Percentiles rank a stretch among this genome's conserved stretches.
Conservation (phyloP, 805 yeast species). For the Barnettozyma californica region DNA sequence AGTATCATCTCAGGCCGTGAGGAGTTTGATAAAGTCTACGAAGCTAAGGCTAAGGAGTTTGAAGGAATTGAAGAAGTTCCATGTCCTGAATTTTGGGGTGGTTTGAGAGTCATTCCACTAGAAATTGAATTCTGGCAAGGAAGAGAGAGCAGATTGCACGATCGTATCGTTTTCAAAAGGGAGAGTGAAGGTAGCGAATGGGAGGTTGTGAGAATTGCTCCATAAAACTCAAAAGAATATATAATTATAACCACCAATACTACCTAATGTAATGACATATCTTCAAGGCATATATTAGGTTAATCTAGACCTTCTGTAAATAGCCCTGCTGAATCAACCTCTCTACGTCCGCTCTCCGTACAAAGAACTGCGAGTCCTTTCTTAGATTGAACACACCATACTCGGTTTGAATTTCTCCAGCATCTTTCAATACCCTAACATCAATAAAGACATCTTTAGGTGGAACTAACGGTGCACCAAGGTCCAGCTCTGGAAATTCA, state of each 20-base stretch:
- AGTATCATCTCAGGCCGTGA: constrained; percentile 50
- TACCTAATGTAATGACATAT: neutral
- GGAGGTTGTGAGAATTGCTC: constrained; percentile 68
- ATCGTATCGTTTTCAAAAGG: constrained; percentile 71
- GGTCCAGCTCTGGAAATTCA: constrained; percentile 73
- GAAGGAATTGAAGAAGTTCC: constrained; percentile 63
- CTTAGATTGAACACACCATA: constrained; percentile 92
- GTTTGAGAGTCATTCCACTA: constrained; percentile 78
- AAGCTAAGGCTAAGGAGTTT: constrained; percentile 48
- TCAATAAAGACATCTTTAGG: constrained; percentile 91
- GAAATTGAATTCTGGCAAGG: constrained; percentile 99
- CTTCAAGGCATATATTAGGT: too few species aligned
- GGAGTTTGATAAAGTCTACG: constrained; percentile 53
- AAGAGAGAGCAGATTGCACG: constrained; percentile 82
- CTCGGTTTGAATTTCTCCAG: constrained; percentile 96
- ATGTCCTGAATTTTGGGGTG: constrained; percentile 96
- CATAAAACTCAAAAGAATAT: constrained; percentile 26
- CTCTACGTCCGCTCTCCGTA: constrained; percentile 91
- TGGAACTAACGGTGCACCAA: constrained; percentile 85
- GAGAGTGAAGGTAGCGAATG: constrained; percentile 47
- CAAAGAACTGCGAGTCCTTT: constrained; percentile 91
- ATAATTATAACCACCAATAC: neutral
- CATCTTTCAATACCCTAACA: constrained; percentile 87
- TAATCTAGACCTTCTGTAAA: constrained; percentile 56
- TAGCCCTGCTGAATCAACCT: constrained; percentile 92